Evolutionary conservation across 2,329 filamentous ascomycete genomes (phyloP).

Genomic region (Fusarium setosum): DNA sequence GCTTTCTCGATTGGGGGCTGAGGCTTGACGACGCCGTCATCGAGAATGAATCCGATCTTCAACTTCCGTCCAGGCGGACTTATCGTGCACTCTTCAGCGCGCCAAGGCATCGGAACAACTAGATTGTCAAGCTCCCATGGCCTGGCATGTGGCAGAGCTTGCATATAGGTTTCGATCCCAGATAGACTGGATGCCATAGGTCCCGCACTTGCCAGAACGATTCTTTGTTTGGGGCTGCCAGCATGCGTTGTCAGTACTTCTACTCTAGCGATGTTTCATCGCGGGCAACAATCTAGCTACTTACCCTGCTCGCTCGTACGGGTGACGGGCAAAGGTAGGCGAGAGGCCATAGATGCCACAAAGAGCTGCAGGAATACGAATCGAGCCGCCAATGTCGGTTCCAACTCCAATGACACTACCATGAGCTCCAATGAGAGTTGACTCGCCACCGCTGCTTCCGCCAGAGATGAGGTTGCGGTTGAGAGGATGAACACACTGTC

Average conservation of each 20-base stretch:
- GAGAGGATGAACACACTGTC: slow-evolving; percentile 14
- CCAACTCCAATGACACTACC: slow-evolving; percentile 15
- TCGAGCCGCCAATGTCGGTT: slow-evolving; percentile 19
- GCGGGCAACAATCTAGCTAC: background rate
- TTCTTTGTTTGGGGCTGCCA: slow-evolving; percentile 8
- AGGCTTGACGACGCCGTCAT: slow-evolving; percentile 18
- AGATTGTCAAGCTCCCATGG: slow-evolving; percentile 7
- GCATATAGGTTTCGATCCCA: slow-evolving; percentile 16
- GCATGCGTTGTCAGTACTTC: background rate
- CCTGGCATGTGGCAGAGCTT: slow-evolving; percentile 11
- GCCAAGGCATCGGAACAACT: slow-evolving; percentile 12
- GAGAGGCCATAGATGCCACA: slow-evolving; percentile 20
- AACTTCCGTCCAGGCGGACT: slow-evolving; percentile 1
- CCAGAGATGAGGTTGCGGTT: slow-evolving; percentile 20
- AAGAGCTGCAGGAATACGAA: slow-evolving; percentile 13
- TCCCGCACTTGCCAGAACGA: slow-evolving; percentile 10
- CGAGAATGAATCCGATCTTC: slow-evolving; percentile 16
- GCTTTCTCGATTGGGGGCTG: slow-evolving; percentile 13
- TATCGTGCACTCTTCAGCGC: slow-evolving; percentile 2
- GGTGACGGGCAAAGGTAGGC: slow-evolving; percentile 16
- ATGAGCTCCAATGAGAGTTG: slow-evolving; percentile 4
- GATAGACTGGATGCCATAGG: slow-evolving; percentile 10
- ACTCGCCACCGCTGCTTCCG: slow-evolving; percentile 18
- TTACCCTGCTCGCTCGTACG: slow-evolving; percentile 18
- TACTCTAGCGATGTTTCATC: background rate